These are phyloP conservation scores for Ramaria sp. DNA, from an alignment of 768 basidiomycete genomes.

Conservation along the genomic window DNA sequence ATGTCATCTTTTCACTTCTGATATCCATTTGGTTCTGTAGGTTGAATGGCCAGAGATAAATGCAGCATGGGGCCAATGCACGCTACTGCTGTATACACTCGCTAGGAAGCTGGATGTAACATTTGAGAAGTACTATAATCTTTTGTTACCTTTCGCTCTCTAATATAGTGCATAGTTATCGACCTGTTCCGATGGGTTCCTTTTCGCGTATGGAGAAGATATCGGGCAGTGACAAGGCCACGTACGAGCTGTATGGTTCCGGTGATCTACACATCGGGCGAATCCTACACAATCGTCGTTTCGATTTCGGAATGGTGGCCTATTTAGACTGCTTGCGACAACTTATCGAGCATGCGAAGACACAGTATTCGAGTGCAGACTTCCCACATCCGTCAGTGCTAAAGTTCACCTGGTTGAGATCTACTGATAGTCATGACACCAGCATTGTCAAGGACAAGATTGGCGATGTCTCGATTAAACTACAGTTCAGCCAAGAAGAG, in stretches of 20 bases:
- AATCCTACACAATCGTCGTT: slow-evolving; percentile 86
- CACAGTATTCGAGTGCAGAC: slow-evolving; percentile 60
- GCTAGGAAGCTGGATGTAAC: slow-evolving; percentile 84
- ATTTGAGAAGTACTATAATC: slow-evolving; percentile 61
- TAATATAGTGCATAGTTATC: slow-evolving; percentile 47
- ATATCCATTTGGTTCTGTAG: slow-evolving; percentile 23
- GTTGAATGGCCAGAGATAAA: slow-evolving; percentile 99
- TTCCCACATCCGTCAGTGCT: slow-evolving; percentile 77
- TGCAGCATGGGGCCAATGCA: slow-evolving; percentile 94
- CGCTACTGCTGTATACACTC: slow-evolving; percentile 85
- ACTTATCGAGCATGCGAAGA: slow-evolving; percentile 75
- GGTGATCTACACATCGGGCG: slow-evolving; percentile 86
- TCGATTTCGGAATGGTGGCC: slow-evolving; percentile 93
- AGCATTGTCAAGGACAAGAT: slow-evolving; percentile 93
- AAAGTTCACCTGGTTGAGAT: background rate
- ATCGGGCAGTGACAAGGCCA: slow-evolving; percentile 60
- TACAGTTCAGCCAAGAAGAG: slow-evolving; percentile 93
- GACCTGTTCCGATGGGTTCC: slow-evolving; percentile 87
- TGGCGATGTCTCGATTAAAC: slow-evolving; percentile 86
- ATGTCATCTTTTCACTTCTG: background rate
- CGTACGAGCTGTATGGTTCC: slow-evolving; percentile 90
- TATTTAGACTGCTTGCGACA: slow-evolving; percentile 93
- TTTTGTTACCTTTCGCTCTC: background rate
- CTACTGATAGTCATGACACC: background rate
- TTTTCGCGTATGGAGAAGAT: slow-evolving; percentile 87